Conservation (phyloP, 257 asterid species). For the Scutellaria minor region DNA sequence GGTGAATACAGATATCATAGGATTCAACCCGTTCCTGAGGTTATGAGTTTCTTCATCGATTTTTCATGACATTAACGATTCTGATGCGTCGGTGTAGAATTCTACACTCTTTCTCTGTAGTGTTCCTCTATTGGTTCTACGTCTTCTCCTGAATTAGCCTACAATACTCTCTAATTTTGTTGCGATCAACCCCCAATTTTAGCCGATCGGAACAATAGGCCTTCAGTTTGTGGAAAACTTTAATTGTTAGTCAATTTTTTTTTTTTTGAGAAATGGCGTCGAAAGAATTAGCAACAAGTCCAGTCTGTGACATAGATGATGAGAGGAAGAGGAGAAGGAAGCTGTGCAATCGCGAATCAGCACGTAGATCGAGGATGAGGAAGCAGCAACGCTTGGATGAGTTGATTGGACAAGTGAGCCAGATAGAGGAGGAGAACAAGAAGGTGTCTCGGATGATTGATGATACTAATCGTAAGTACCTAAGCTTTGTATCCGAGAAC, state of each 20-base stretch:
- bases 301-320: neutral
- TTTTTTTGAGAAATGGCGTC: conserved; percentile 6
- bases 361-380: conserved; percentile 36
- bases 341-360: conserved; percentile 39
- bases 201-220: too few relatives aligned
- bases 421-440: conserved; percentile 55
- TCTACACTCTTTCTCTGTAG: conserved; percentile 72
- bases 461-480: conserved; percentile 40
- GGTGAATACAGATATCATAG: too few relatives aligned
- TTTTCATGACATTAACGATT: conserved; percentile 41
- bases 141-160: conserved; percentile 41
- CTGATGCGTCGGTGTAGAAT: conserved; percentile 61
- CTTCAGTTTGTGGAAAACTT: too few relatives aligned
- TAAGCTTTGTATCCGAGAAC: conserved; percentile 48
- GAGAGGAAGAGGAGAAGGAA: conserved; percentile 37
- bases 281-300: neutral
- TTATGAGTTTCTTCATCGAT: conserved; percentile 31
- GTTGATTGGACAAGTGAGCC: conserved; percentile 48
- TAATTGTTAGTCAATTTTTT: too few relatives aligned
- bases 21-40: neutral
- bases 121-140: conserved; percentile 78
- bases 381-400: conserved; percentile 51
- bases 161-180: too few relatives aligned
- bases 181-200: too few relatives aligned
- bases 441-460: conserved; percentile 56